Conservation (phyloP, 352 stramenopile genomes). For the Pythium oligandrum region DNA sequence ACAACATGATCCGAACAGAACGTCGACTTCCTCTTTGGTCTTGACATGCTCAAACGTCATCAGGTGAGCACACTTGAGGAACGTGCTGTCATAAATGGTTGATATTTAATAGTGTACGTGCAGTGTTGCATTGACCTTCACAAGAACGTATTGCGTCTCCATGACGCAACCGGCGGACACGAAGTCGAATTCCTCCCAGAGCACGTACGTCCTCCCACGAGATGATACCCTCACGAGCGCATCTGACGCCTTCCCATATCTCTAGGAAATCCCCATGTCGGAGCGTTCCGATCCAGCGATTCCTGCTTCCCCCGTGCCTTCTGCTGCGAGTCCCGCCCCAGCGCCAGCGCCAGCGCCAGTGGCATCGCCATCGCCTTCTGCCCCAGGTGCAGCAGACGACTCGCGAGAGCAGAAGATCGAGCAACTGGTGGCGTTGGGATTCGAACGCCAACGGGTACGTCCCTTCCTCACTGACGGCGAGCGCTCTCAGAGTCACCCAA, state of each 20-base stretch:
- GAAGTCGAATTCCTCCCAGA: slow-evolving; percentile 86
- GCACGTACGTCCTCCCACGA: slow-evolving; percentile 31
- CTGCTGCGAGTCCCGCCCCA: neutral
- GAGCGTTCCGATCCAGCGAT: slow-evolving; percentile 32
- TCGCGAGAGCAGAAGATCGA: slow-evolving; percentile 50
- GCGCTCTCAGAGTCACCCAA: neutral
- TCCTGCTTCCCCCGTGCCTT: slow-evolving; percentile 17
- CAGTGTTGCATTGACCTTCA: slow-evolving; percentile 95
- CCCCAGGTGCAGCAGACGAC: slow-evolving; percentile 12
- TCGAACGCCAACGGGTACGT: slow-evolving; percentile 51
- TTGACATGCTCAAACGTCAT: slow-evolving; percentile 98
- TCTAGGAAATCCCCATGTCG: slow-evolving; percentile 66
- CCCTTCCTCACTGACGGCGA: neutral
- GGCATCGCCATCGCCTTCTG: slow-evolving; percentile 12
- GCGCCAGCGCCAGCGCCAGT: neutral
- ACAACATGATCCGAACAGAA: slow-evolving; percentile 35
- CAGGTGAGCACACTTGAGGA: slow-evolving; percentile 34
- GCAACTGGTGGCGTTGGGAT: slow-evolving; percentile 61
- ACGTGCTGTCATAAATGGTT: neutral
- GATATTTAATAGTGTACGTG: slow-evolving; percentile 2
- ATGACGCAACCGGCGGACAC: slow-evolving; percentile 57
- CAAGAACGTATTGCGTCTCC: slow-evolving; percentile 86
- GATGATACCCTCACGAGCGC: neutral
- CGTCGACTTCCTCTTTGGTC: slow-evolving; percentile 97
- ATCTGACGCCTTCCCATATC: neutral